Conservation (phyloP, 1,284 basidiomycete genomes). For the Melanopsichium pennsylvanicum region DNA sequence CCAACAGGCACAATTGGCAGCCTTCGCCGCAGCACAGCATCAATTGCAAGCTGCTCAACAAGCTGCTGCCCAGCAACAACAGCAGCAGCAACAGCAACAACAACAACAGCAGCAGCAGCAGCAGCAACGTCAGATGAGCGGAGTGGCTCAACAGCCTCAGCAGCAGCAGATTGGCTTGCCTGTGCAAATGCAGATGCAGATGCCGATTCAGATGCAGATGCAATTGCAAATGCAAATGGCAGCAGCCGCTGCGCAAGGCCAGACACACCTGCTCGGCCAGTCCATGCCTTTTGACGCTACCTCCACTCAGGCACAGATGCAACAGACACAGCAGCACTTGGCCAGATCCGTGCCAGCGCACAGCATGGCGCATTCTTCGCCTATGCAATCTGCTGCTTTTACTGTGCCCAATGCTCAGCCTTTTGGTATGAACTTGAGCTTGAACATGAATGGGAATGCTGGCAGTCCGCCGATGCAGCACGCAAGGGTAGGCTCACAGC, state of each 20-base stretch:
- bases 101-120: slow-evolving; percentile 32
- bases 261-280: slow-evolving; percentile 29
- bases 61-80: slow-evolving; percentile 27
- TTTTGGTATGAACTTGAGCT: slow-evolving; percentile 40
- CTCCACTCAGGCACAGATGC: slow-evolving; percentile 41
- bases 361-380: slow-evolving; percentile 40
- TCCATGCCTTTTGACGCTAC: slow-evolving; percentile 43
- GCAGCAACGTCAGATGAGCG: slow-evolving; percentile 25
- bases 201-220: slow-evolving; percentile 47
- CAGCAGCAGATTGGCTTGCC: slow-evolving; percentile 47
- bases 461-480: slow-evolving; percentile 47
- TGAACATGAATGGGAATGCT: slow-evolving; percentile 37
- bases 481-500: slow-evolving; percentile 48
- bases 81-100: slow-evolving; percentile 32
- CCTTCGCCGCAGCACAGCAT: slow-evolving; percentile 45
- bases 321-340: slow-evolving; percentile 36
- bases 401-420: slow-evolving; percentile 35
- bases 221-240: slow-evolving; percentile 51
- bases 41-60: slow-evolving; percentile 41
- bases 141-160: slow-evolving; percentile 33
- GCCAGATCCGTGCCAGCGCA: slow-evolving; percentile 34
- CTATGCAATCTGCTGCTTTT: slow-evolving; percentile 36
- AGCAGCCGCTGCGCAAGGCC: slow-evolving; percentile 42
- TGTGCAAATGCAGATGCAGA: slow-evolving; percentile 39
- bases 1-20: slow-evolving; percentile 43